phyloP scores from a whole-genome alignment of 345 rosid species.

The Raphanus raphanistrum region DNA sequence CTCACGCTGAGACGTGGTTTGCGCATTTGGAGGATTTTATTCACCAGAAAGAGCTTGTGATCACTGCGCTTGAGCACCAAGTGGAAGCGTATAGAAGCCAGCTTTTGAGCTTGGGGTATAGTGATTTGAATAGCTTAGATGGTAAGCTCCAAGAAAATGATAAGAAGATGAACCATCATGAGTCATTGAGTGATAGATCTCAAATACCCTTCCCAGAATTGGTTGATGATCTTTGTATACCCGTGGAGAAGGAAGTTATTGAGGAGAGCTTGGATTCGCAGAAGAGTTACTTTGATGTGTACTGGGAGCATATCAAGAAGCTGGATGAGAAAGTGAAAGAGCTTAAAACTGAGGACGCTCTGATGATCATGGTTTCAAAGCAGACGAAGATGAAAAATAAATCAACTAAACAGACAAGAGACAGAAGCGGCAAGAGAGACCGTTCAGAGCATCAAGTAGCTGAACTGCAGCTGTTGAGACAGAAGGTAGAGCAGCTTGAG shows the following conservation, averaged over 20 bases:
- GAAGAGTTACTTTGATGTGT: conserved; percentile 42
- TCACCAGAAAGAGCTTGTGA: conserved; percentile 73
- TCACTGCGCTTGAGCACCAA: conserved; percentile 71
- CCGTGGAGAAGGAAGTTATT: conserved; percentile 36
- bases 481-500: conserved; percentile 42
- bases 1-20: conserved; percentile 71
- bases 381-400: conserved; percentile 38
- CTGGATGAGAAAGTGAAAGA: conserved; percentile 55
- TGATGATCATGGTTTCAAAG: conserved; percentile 38
- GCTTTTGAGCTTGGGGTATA: conserved; percentile 63
- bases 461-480: conserved; percentile 18
- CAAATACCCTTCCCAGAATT: conserved; percentile 18
- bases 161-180: conserved; percentile 2
- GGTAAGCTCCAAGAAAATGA: conserved; percentile 43
- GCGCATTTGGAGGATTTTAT: conserved; percentile 62
- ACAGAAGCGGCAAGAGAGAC: conserved; percentile 34
- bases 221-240: conserved; percentile 18
- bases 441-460: conserved; percentile 36
- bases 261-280: conserved; percentile 31
- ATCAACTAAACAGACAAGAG: conserved; percentile 40
- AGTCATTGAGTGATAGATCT: conserved; percentile 29
- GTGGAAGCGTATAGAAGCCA: conserved; percentile 66
- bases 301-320: conserved; percentile 63
- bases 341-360: conserved; percentile 22
- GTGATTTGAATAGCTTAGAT: conserved; percentile 49